These are phyloP conservation scores for Microbotryomycetes sp. DNA, from an alignment of 1,284 basidiomycete species.

Conservation along the genomic window DNA sequence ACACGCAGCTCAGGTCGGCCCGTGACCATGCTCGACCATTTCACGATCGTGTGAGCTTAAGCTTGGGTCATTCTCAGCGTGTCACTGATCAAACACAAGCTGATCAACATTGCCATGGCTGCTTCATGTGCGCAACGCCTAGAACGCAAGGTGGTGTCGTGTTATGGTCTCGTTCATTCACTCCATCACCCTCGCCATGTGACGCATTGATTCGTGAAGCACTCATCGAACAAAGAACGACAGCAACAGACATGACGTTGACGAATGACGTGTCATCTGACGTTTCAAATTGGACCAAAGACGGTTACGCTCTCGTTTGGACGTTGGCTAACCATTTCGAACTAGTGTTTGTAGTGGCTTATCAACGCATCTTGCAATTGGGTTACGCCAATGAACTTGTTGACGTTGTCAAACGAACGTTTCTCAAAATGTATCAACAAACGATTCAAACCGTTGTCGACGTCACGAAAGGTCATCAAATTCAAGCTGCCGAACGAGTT, in stretches of 20 bases:
- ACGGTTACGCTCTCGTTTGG: conserved; percentile 85
- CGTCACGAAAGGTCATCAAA: conserved; percentile 4
- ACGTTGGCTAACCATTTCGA: conserved; percentile 86
- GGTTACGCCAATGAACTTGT: conserved; percentile 89
- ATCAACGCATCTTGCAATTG: conserved; percentile 91
- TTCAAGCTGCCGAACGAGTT: background rate
- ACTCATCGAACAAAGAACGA: conserved; percentile 68
- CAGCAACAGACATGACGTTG: too few relatives aligned
- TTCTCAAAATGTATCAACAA: conserved; percentile 66
- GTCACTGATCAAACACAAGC: fast-evolving
- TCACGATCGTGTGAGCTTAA: conserved; percentile 19
- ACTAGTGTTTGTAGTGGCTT: conserved; percentile 91
- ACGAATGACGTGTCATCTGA: background rate
- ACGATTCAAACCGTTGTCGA: conserved; percentile 27
- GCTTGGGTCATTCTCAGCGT: too few relatives aligned
- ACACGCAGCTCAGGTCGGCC: background rate
- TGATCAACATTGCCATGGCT: background rate
- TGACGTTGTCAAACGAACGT: conserved; percentile 68
- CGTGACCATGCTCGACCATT: conserved; percentile 23
- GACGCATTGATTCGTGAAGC: conserved; percentile 84
- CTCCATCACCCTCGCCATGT: conserved; percentile 69
- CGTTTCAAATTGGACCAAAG: conserved; percentile 63
- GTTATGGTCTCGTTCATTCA: conserved; percentile 68
- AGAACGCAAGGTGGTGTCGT: conserved; percentile 68
- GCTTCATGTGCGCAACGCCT: background rate